Base-by-base conservation (phyloP, 495 filamentous ascomycete species). In the Achaetomiella virescens region DNA sequence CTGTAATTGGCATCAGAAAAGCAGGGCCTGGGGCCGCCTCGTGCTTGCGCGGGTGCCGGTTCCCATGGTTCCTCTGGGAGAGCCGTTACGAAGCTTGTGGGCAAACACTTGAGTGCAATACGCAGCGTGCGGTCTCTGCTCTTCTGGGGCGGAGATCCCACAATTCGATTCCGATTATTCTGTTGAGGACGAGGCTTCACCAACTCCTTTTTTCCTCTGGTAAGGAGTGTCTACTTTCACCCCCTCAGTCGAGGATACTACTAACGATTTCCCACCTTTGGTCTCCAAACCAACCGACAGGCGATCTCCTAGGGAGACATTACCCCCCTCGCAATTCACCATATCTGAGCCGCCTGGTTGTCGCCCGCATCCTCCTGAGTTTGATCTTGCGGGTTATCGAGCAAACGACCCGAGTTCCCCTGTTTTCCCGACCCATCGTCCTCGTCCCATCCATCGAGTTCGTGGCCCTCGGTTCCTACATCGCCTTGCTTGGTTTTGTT, bases 121-220 rank as follows among this genome's bases (percentile, higher is more conserved):
- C 89, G 91, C 90, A 82, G 92, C 90, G 85, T 96, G 79, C 79
- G 78, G 63, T 69, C 66, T 72, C 63, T 68, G 54, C 21, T 24
- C 54, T 6, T 48, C 18, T 12, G n/a, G 52, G 66, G 69, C 50
- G 58, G 66, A 67, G 71, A 66, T 67, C 79, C 84, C 85, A 90
- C 84, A 86, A 96, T 95, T 95, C 90, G 87, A 97, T 96, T 96
- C 91, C 88, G 89, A 92, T 93, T 83, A 93, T 83, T 90, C 87
- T 86, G 86, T 81, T 81, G 84, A 81, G 89, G 86, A 61, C 79
- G 86, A 81, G 80, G 83, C 84, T 88, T 88, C 84, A 80, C 65
- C 65, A 61, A 66, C 70, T 77, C 63, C 58, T 65, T 60, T 61
- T 55, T 44, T 33, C 42, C 54, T 31, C 46, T 52, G 58, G 61